Base-by-base conservation (phyloP, 805 yeast species). In the Ogataea paradorogensis region DNA sequence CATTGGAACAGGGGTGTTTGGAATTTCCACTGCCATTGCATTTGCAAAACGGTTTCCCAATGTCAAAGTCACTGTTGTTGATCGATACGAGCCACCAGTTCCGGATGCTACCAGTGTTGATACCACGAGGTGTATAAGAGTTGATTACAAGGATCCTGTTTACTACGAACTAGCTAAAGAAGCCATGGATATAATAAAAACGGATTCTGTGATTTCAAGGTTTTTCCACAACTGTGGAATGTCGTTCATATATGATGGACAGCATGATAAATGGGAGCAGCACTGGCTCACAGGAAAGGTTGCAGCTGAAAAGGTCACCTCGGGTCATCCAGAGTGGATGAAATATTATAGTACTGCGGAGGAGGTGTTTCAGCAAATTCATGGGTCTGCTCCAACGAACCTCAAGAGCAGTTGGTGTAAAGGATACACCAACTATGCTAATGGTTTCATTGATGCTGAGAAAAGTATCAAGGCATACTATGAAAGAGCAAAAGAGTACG, bases 1-100 rank as follows among this genome's bases (percentile, higher is more conserved):
- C 32, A 62, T 71, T 9, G 80, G 80, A 15, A 68, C 74, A 3
- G 80, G 80, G 18, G 70, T 70, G 8, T 73, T 71, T 47, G 80
- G 80, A 4, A 55, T 74, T 16, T 69, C 78, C 7, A 60, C 73
- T 0, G 74, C 76, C 3, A 48, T 55, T 23, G 49, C 58, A 2
- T 21, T 55, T 11, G 59, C 50, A 1, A 27, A 48, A 27, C 37
- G 58, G 27, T 43, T 46, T 27, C 58, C 58, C 6, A 20, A 35
- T 2, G 27, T 41, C 5, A 35, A 34, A 6, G 51, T 53, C 20
- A 20, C 26, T n/a, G 55, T 55, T 16, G 47, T 55, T 9, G 59
- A 55, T 29, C 41, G 58, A 6, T 52, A 39, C 16, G 58, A 55
- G 42, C 59, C 59, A n/a, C 59, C 59, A 5, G 59, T 53, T 27